Conservation (phyloP, 2,329 filamentous ascomycete species). For the Cadophora sp. region DNA sequence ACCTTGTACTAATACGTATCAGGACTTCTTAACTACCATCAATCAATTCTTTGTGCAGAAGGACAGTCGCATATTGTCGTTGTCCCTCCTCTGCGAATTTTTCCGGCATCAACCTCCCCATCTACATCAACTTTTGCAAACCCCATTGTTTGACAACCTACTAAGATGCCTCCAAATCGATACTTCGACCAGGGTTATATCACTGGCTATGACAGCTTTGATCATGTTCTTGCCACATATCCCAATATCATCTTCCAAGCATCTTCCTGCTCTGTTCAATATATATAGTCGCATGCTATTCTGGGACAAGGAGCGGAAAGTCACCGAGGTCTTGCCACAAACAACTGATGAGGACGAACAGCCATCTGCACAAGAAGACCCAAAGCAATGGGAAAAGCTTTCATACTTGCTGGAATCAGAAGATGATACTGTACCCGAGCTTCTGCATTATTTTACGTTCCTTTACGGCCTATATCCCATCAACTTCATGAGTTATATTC, state of each 20-base stretch:
- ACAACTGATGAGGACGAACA: conserved; percentile 38
- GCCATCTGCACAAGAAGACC: conserved; percentile 46
- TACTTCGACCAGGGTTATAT: conserved; percentile 78
- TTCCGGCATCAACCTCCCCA: conserved; percentile 81
- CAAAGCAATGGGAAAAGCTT: conserved; percentile 68
- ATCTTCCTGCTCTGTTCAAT: conserved; percentile 78
- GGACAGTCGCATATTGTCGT: conserved; percentile 66
- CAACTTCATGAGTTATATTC: conserved; percentile 86
- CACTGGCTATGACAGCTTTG: conserved; percentile 74
- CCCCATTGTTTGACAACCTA: conserved; percentile 73
- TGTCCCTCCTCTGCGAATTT: conserved; percentile 75
- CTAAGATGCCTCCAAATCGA: conserved; percentile 78
- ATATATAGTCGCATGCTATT: conserved; percentile 82
- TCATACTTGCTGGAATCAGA: conserved; percentile 67
- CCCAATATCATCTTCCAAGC: conserved; percentile 71
- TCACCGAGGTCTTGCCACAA: conserved; percentile 23
- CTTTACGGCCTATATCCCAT: conserved; percentile 84
- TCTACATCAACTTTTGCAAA: conserved; percentile 73
- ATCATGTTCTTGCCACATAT: conserved; percentile 87
- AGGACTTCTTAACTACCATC: conserved; percentile 71
- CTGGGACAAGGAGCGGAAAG: conserved; percentile 62
- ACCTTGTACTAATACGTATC: conserved; percentile 33
- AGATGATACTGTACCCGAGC: conserved; percentile 67
- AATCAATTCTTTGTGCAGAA: conserved; percentile 71
- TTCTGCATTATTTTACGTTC: conserved; percentile 80